These are phyloP conservation scores for Paramyrothecium sp. DNA, from an alignment of 2,329 filamentous ascomycete species.

Conservation along the genomic window DNA sequence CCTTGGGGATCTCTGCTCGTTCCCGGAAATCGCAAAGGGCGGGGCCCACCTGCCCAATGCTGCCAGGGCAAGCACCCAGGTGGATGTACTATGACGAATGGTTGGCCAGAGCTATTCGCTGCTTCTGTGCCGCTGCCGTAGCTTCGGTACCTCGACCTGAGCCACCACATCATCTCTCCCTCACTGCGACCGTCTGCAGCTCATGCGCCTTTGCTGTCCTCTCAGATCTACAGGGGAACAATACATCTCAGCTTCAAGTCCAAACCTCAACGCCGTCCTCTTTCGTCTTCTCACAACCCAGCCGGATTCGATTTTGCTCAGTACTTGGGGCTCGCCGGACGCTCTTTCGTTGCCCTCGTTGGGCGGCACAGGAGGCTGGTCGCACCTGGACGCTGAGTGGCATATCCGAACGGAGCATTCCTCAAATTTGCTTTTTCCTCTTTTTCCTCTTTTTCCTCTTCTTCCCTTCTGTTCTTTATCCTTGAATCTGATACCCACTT, in stretches of 20 bases:
- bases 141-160: not conserved
- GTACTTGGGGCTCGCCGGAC: not conserved
- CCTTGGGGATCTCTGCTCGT: not conserved
- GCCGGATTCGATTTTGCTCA: not conserved
- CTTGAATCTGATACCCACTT: no score
- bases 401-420: not conserved
- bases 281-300: not conserved
- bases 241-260: not conserved
- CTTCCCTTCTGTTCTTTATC: no score
- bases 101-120: not conserved
- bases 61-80: not conserved
- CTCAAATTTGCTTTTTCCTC: not conserved
- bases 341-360: not conserved
- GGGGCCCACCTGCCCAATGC: slow-evolving; percentile 1
- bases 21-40: not conserved
- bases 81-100: slow-evolving; percentile 9
- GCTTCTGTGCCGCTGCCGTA: not conserved
- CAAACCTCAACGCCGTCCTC: not conserved
- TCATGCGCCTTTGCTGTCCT: not conserved
- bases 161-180: no score
- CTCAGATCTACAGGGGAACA: not conserved
- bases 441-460: not conserved
- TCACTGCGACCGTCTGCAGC: no score
- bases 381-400: not conserved
- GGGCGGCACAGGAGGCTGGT: not conserved